Conservation (phyloP, 352 stramenopile genomes). For the Pythium rishiriense region DNA sequence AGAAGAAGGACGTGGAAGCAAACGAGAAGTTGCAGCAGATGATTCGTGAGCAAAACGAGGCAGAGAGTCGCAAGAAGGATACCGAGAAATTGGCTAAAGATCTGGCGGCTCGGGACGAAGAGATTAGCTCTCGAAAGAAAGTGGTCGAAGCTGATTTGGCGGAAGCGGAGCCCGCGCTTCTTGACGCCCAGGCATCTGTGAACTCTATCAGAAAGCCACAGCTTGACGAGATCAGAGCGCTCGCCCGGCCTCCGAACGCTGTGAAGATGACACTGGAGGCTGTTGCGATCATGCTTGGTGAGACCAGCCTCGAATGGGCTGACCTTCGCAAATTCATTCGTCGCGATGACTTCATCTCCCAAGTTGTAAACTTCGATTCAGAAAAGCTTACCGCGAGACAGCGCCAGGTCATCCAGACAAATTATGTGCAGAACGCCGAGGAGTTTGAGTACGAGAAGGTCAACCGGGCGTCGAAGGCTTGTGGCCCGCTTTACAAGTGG, state of each 20-base stretch:
- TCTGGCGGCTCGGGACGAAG: constrained; percentile 93
- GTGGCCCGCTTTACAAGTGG: constrained; percentile 99
- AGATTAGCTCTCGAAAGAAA: constrained; percentile 94
- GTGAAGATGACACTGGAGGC: constrained; percentile 97
- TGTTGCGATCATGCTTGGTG: constrained; percentile 98
- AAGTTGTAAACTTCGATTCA: constrained; percentile 99
- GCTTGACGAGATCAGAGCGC: constrained; percentile 98
- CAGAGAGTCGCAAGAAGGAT: constrained; percentile 96
- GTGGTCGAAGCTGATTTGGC: constrained; percentile 96
- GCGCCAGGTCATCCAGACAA: constrained; percentile 94
- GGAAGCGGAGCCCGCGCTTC: constrained; percentile 96
- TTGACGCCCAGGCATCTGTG: constrained; percentile 95
- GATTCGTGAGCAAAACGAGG: constrained; percentile 98
- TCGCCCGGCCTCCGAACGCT: constrained; percentile 94
- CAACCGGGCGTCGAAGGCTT: constrained; percentile 94
- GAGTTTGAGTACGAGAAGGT: constrained; percentile 93
- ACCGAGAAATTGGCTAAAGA: constrained; percentile 95
- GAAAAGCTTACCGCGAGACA: constrained; percentile 95
- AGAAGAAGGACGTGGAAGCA: constrained; percentile 96
- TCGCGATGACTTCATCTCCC: constrained; percentile 98
- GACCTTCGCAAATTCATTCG: constrained; percentile 98
- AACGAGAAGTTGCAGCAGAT: constrained; percentile 99
- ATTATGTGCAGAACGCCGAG: constrained; percentile 94
- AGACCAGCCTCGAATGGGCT: constrained; percentile 95
- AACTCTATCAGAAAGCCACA: constrained; percentile 99